phyloP scores from a whole-genome alignment of 1,284 basidiomycete genomes.

The Erythrobasidium hasegawianum region DNA sequence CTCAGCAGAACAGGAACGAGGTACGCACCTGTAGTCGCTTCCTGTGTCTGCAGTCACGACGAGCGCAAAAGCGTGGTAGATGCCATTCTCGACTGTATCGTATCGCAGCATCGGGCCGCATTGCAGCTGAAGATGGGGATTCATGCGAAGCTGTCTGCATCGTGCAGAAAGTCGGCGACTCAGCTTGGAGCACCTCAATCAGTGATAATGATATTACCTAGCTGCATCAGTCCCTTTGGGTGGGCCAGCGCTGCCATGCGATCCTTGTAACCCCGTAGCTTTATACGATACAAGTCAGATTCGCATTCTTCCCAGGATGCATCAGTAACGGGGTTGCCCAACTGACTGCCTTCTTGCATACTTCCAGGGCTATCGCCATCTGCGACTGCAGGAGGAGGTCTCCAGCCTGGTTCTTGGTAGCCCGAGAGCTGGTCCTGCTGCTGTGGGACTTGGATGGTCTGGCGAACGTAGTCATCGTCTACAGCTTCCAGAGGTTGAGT shows the following conservation, averaged over 20 bases:
- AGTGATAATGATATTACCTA: too few species aligned
- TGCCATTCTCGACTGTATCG: constrained; percentile 73
- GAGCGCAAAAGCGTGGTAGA: constrained; percentile 67
- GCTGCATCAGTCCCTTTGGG: constrained; percentile 19
- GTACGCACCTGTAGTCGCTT: constrained; percentile 57
- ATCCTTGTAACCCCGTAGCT: constrained; percentile 24
- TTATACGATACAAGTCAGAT: not conserved
- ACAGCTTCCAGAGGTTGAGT: constrained; percentile 24
- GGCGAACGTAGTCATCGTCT: constrained; percentile 8
- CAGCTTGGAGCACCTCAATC: too few species aligned
- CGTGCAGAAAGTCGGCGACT: too few species aligned
- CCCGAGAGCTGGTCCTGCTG: constrained; percentile 8
- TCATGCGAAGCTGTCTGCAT: constrained; percentile 44
- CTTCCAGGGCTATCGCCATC: constrained; percentile 14
- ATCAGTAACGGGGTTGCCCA: too few species aligned
- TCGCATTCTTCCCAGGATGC: not conserved
- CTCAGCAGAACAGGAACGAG: not conserved
- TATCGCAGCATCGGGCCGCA: constrained; percentile 81
- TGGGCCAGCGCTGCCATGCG: constrained; percentile 14
- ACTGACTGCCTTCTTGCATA: constrained; percentile 21
- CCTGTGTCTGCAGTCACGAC: constrained; percentile 62
- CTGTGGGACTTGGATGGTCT: constrained; percentile 8
- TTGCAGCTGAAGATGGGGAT: constrained; percentile 53
- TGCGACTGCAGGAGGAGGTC: constrained; percentile 30
- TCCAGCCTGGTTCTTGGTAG: constrained; percentile 9